Evolutionary conservation across 768 basidiomycete genomes (phyloP).

Genomic region (Lactarius deliciosus): DNA sequence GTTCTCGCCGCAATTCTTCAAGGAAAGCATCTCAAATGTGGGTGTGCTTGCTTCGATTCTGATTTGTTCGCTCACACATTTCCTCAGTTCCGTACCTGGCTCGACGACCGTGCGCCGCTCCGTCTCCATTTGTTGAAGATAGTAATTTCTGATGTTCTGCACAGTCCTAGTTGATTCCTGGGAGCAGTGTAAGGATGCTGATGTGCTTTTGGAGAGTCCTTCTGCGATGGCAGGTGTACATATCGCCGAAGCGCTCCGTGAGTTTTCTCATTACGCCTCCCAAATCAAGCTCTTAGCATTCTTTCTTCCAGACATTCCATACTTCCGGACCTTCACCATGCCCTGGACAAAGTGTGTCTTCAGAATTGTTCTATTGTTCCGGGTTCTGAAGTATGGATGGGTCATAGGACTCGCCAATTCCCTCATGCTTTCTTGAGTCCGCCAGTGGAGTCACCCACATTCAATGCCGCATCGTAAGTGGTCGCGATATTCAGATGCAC

Average conservation of each 20-base stretch:
- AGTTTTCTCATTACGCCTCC: slow-evolving; percentile 27
- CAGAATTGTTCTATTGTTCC: neutral
- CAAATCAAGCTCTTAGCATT: slow-evolving; percentile 10
- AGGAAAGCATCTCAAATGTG: slow-evolving; percentile 55
- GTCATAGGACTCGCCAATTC: slow-evolving; percentile 51
- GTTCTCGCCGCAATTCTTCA: slow-evolving; percentile 74
- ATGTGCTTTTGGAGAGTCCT: slow-evolving; percentile 64
- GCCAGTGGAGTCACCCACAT: slow-evolving; percentile 60
- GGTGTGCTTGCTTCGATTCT: slow-evolving; percentile 27
- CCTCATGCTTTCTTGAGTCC: slow-evolving; percentile 65
- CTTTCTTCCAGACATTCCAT: slow-evolving; percentile 50
- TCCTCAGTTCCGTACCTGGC: slow-evolving; percentile 60
- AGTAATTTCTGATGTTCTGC: neutral
- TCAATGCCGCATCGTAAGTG: slow-evolving; percentile 58
- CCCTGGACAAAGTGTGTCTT: slow-evolving; percentile 53
- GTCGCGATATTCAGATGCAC: neutral
- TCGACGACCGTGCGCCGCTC: slow-evolving; percentile 54
- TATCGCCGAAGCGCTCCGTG: slow-evolving; percentile 64
- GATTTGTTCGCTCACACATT: slow-evolving; percentile 6
- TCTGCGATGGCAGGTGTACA: slow-evolving; percentile 72
- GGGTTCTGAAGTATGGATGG: slow-evolving; percentile 12
- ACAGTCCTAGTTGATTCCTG: slow-evolving; percentile 61
- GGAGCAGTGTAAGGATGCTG: slow-evolving; percentile 62
- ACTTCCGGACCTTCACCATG: slow-evolving; percentile 66
- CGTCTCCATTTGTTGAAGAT: neutral